These are phyloP conservation scores for Alternaria rosae DNA, from an alignment of 2,329 filamentous ascomycete genomes.

Conservation along the genomic window DNA sequence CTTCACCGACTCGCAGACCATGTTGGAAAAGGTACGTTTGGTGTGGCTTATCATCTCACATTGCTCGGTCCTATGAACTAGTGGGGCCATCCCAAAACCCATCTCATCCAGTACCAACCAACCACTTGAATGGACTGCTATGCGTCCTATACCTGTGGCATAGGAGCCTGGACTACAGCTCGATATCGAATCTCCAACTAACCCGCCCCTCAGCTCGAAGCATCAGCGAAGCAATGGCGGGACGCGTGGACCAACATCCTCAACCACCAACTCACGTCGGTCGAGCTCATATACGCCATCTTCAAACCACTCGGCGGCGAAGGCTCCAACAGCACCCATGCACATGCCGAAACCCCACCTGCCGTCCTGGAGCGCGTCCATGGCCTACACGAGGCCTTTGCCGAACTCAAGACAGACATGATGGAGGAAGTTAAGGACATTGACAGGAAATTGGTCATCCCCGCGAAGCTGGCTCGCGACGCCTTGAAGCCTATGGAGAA, in stretches of 20 bases:
- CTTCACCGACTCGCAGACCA: conserved; percentile 79
- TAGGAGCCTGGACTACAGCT: not conserved
- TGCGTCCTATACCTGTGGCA: not conserved
- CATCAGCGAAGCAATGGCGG: conserved; percentile 77
- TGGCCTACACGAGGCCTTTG: conserved; percentile 70
- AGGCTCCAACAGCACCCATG: conserved; percentile 57
- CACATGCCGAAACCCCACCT: conserved; percentile 67
- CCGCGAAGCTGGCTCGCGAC: conserved; percentile 73
- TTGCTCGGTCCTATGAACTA: conserved; percentile 15
- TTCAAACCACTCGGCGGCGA: conserved; percentile 80
- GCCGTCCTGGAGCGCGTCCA: conserved; percentile 69
- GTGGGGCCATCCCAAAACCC: conserved; percentile 24
- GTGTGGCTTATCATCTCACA: conserved; percentile 11
- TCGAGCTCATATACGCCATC: conserved; percentile 73
- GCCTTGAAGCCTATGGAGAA: conserved; percentile 77
- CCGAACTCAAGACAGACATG: conserved; percentile 75
- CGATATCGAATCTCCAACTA: not conserved
- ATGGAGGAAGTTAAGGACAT: conserved; percentile 74
- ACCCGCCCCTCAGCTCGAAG: conserved; percentile 67
- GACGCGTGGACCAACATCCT: conserved; percentile 80
- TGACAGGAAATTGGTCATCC: conserved; percentile 72
- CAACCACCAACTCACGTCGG: conserved; percentile 70
- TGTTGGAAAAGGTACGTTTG: conserved; percentile 71
- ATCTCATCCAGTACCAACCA: not conserved
- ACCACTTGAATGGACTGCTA: not conserved